Evolutionary conservation across 129 eudicot species (phyloP), one percentile per base, ranked within the genome.

Genomic region (Artemisia annua): DNA sequence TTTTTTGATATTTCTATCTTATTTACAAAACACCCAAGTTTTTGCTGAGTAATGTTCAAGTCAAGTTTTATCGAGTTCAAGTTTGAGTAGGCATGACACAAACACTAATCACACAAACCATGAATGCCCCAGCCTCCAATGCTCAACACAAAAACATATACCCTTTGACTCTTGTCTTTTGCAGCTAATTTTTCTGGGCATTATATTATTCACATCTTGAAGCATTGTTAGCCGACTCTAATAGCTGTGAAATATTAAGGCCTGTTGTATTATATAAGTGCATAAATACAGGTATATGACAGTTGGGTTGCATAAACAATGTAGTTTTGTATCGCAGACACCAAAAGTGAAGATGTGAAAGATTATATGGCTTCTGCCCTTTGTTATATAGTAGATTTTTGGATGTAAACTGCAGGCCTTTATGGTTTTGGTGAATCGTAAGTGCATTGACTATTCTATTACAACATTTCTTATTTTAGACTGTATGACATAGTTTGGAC

Each of bases 261-360:
- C 28, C 22, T 18, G 0, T 18, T 16, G 22, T 56, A 56, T 20
- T 20, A 18, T 58, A 39, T 39, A 7, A 58, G 35, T 20, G 63
- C 32, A 20, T 58, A 11, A 58, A 20, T 58, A 58, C 35, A 22
- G 17, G 32, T 49, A 51, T 8, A 28, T 15, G 28, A 20, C 11
- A 68, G 73, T 50, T 51, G 48, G n/a, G 62, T 28, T 28, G 73
- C 73, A 69, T 69, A n/a, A 69, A 69, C 49, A 51, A 69, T n/a
- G 48, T 51, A 28, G 19, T 26, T 51, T 51, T 15, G 11, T 44
- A 20, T 48, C 19, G 20, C 55, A 57, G 15, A 57, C 32, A 32
- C 44, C 18, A 63, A 63, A 62, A 63, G 49, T 16, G 6, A n/a
- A 14, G 19, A 7, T 63, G 67, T 30, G 20, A 62, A 15, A 18